Base-by-base conservation (phyloP, 1,284 basidiomycete species). In the Wallemia ichthyophaga region DNA sequence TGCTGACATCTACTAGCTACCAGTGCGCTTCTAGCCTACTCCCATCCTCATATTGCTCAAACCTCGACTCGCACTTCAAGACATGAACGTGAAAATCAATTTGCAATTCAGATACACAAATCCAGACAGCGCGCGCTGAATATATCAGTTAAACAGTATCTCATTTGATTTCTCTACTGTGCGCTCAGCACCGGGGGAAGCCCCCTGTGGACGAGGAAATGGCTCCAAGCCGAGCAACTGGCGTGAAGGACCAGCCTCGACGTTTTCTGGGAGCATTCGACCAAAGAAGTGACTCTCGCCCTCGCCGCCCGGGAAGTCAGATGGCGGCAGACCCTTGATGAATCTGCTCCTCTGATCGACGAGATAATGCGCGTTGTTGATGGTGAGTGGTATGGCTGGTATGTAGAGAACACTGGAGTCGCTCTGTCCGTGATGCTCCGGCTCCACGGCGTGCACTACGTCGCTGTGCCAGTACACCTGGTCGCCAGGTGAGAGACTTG, bases 341-440 rank as follows among this genome's bases (percentile, higher is more conserved):
- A 84, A 84, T 27, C 73, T 72, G 1, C 65, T 68, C 1, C 75
- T 71, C 68, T 86, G 83, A 58, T 74, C 72, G 27, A 71, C 70
- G 27, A 85, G 71, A 64, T 85, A 85, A 17, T 70, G 68, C 5
- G 75, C 78, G 67, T 83, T 85, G 61, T 75, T 68, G 27, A 73
- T 58, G 0, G 82, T 83, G 15, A 84, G 70, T 0, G 83, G 83
- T 0, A 78, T 78, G 1, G 82, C 78, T 0, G 83, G 84, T 60
- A 85, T 85, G 67, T 86, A 87, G 60, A 87, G 66, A 25, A 85
- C 83, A 0, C 79, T 80, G 0, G 82, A 82, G 64, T 85, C 81
- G 2, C 70, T 71, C 13, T 65, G 63, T 0, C 85, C 84, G 7
- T 64, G 65, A 66, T 85, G 82, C 25, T 72, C 67, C 2, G 66